These are phyloP conservation scores for Lachancea lanzarotensis DNA, from an alignment of 805 yeast species.

Conservation along the genomic window DNA sequence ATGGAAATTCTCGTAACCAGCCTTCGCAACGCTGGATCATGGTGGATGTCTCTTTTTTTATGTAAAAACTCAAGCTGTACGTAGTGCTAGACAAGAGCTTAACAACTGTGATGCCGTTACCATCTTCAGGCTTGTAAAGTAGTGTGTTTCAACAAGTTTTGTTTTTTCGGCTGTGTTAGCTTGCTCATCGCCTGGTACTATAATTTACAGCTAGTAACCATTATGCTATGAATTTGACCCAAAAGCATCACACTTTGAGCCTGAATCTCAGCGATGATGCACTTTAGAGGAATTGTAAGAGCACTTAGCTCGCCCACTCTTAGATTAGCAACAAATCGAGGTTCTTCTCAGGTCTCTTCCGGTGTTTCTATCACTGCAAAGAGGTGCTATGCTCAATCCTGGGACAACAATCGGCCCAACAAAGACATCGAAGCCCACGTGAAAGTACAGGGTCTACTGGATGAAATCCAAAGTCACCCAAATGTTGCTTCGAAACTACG, in stretches of 20 bases:
- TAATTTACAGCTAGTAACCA: background rate
- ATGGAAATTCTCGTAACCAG: constrained; percentile 80
- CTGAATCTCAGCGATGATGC: too few species aligned
- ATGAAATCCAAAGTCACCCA: constrained; percentile 21
- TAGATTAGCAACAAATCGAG: too few species aligned
- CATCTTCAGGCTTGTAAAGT: background rate
- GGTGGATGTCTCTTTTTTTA: too few species aligned
- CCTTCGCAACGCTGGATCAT: background rate
- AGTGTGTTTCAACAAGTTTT: background rate
- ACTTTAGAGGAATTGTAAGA: too few species aligned
- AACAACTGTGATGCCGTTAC: background rate
- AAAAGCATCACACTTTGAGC: too few species aligned
- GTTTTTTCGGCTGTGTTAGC: too few species aligned
- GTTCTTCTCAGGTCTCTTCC: constrained; percentile 2
- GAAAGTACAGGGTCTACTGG: constrained; percentile 22
- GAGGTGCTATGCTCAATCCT: constrained; percentile 23
- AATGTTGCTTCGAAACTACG: constrained; percentile 17
- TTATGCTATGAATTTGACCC: too few species aligned
- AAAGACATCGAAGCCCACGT: constrained; percentile 23
- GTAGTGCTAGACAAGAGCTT: background rate
- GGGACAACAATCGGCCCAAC: constrained; percentile 22
- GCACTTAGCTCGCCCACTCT: too few species aligned
- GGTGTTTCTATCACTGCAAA: constrained; percentile 8
- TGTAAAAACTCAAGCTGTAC: background rate
- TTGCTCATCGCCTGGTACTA: too few species aligned